phyloP scores from a whole-genome alignment of 1,139 yeast species.

The Saccharomycopsis phalli region DNA sequence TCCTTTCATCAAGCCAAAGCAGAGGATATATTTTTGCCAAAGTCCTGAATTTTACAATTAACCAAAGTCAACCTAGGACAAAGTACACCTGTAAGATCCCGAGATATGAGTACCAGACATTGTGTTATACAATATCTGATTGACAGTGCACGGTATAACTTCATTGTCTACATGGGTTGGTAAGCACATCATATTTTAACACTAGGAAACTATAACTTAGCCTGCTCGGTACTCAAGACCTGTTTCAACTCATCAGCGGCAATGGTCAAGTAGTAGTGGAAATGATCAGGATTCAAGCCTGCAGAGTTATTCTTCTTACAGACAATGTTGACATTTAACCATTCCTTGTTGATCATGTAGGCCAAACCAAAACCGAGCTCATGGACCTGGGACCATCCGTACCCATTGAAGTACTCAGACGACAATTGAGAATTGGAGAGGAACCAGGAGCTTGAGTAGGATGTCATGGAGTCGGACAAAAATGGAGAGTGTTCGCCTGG shows the following conservation, averaged over 20 bases:
- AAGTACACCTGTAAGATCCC: too few relatives aligned
- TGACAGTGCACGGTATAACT: too few relatives aligned
- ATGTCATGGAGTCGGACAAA: conserved; percentile 66
- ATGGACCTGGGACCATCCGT: conserved; percentile 95
- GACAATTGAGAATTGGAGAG: conserved; percentile 86
- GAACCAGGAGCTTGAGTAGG: conserved; percentile 78
- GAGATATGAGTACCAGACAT: too few relatives aligned
- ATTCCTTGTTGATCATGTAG: conserved; percentile 81
- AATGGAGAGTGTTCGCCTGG: conserved; percentile 60
- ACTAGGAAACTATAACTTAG: conserved; percentile 17
- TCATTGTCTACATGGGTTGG: too few relatives aligned
- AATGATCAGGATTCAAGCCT: conserved; percentile 57
- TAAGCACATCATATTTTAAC: too few relatives aligned
- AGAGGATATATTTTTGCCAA: too few relatives aligned
- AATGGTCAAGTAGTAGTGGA: conserved; percentile 63
- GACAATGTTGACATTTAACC: conserved; percentile 80
- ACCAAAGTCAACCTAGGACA: too few relatives aligned
- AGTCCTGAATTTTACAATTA: too few relatives aligned
- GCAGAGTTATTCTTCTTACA: conserved; percentile 53
- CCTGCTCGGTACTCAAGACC: conserved; percentile 32
- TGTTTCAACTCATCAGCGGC: conserved; percentile 79
- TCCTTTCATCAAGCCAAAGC: too few relatives aligned
- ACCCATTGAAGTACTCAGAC: conserved; percentile 81
- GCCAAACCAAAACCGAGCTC: conserved; percentile 94
- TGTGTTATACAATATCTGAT: too few relatives aligned